These are phyloP conservation scores for Cryphonectria parasitica DNA, from an alignment of 2,329 filamentous ascomycete species.

Conservation along the genomic window DNA sequence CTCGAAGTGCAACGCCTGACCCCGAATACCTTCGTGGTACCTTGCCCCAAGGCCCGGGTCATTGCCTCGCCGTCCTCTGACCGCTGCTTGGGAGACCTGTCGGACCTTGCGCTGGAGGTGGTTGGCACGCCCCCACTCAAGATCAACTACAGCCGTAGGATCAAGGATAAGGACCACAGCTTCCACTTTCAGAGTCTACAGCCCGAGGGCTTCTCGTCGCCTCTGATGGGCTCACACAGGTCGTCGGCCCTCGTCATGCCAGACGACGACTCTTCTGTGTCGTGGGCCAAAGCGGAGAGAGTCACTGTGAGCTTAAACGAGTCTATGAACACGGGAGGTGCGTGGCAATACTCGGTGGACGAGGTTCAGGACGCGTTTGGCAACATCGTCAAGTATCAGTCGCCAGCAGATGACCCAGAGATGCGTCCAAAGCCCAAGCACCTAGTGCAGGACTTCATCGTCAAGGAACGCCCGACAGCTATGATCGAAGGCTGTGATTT, in stretches of 20 bases:
- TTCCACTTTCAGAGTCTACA: slow-evolving; percentile 94
- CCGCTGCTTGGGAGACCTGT: slow-evolving; percentile 86
- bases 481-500: slow-evolving; percentile 76
- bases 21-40: slow-evolving; percentile 81
- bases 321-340: slow-evolving; percentile 76
- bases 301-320: slow-evolving; percentile 88
- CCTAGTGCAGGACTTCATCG: slow-evolving; percentile 76
- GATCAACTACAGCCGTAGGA: slow-evolving; percentile 86
- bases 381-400: slow-evolving; percentile 78
- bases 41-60: slow-evolving; percentile 80
- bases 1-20: slow-evolving; percentile 81
- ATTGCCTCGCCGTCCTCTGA: slow-evolving; percentile 63
- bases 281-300: slow-evolving; percentile 78
- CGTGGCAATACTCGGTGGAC: slow-evolving; percentile 89
- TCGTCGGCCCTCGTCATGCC: slow-evolving; percentile 61
- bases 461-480: slow-evolving; percentile 83
- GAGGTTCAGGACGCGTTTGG: slow-evolving; percentile 91
- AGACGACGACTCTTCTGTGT: slow-evolving; percentile 64
- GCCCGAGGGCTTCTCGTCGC: slow-evolving; percentile 82
- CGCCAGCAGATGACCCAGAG: slow-evolving; percentile 69
- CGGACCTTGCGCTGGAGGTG: slow-evolving; percentile 81
- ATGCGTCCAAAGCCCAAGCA: slow-evolving; percentile 61
- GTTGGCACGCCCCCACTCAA: slow-evolving; percentile 88
- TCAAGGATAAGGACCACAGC: slow-evolving; percentile 81
- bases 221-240: slow-evolving; percentile 66